Evolutionary conservation across 2,329 filamentous ascomycete genomes (phyloP).

Genomic region (Helminthosporium solani): DNA sequence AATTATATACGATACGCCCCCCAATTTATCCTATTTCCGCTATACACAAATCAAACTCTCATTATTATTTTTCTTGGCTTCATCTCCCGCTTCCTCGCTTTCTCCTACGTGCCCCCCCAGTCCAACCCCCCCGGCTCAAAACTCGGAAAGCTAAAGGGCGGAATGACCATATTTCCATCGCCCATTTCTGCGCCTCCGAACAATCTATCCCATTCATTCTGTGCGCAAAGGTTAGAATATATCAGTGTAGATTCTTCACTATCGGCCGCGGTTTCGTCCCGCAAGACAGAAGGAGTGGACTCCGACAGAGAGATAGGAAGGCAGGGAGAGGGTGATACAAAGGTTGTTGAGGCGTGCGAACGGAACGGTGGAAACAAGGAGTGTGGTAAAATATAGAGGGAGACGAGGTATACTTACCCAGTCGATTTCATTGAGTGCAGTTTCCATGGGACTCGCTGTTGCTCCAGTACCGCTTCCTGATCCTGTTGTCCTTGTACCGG

Average conservation of each 20-base stretch:
- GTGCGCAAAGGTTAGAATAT: neutral
- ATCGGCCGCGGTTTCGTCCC: no score
- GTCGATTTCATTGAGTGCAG: slow-evolving; percentile 56
- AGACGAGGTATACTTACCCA: slow-evolving; percentile 55
- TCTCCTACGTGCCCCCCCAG: slow-evolving; percentile 7
- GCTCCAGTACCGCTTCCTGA: neutral
- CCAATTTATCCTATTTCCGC: no score
- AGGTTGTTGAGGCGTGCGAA: neutral
- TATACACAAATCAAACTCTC: no score
- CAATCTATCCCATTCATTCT: slow-evolving; percentile 51
- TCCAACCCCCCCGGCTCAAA: slow-evolving; percentile 28
- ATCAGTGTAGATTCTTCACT: neutral
- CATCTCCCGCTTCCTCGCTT: neutral
- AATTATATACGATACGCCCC: no score
- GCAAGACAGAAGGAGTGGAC: neutral
- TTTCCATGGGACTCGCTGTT: slow-evolving; percentile 22
- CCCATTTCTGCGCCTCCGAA: slow-evolving; percentile 41
- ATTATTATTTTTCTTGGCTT: no score
- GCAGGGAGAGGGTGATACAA: neutral
- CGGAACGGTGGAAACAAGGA: no score
- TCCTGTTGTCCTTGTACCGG: neutral
- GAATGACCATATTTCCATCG: slow-evolving; percentile 33
- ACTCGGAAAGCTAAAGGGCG: slow-evolving; percentile 38
- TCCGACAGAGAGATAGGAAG: no score
- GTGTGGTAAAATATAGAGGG: neutral